These are phyloP conservation scores for Diutina siamensis DNA, from an alignment of 1,139 yeast genomes.

Conservation along the genomic window DNA sequence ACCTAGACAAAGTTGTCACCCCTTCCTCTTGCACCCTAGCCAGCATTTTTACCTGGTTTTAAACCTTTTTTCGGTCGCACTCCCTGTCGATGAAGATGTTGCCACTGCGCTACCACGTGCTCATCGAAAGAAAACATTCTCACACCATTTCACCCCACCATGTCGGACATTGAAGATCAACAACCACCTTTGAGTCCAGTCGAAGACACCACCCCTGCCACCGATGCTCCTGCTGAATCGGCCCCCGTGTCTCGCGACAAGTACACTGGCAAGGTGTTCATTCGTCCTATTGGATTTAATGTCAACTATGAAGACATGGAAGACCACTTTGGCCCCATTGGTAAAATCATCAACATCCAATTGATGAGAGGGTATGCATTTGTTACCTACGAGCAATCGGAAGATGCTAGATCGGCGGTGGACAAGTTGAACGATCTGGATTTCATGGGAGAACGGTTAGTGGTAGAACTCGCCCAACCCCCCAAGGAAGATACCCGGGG, in stretches of 20 bases:
- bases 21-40: no score
- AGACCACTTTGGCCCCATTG: constrained; percentile 54
- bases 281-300: constrained; percentile 14
- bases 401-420: constrained; percentile 55
- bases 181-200: background rate
- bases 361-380: constrained; percentile 70
- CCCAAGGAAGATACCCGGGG: constrained; percentile 51
- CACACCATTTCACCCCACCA: background rate
- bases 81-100: no score
- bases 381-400: constrained; percentile 56
- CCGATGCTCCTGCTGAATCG: background rate
- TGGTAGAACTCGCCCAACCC: constrained; percentile 59
- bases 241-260: background rate
- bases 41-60: background rate
- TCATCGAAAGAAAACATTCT: background rate
- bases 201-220: background rate
- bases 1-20: no score
- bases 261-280: constrained; percentile 9
- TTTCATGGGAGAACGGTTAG: constrained; percentile 53
- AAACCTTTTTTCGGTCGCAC: background rate
- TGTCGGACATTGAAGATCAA: constrained; percentile 5
- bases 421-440: constrained; percentile 47
- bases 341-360: constrained; percentile 56
- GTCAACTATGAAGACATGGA: constrained; percentile 42
- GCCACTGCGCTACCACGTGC: constrained; percentile 3